Evolutionary conservation across 1,284 basidiomycete genomes (phyloP).

Genomic region (Sphaerobolus stellatus): DNA sequence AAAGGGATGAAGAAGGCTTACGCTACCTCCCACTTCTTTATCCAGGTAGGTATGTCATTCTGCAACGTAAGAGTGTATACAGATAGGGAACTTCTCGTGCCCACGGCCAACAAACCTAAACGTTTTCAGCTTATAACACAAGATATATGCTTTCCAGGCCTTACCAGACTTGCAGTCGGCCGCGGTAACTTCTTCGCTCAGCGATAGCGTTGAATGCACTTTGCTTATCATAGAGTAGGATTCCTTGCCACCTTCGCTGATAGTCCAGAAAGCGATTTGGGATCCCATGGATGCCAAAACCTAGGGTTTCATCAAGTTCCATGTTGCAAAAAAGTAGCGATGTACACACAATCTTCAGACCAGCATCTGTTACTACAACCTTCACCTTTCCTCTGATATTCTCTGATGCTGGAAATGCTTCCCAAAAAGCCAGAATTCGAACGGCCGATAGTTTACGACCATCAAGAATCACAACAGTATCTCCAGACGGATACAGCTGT

Average conservation of each 20-base stretch:
- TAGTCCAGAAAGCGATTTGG: constrained; percentile 69
- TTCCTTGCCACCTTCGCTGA: constrained; percentile 56
- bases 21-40: constrained; percentile 66
- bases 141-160: neutral
- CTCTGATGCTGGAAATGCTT: constrained; percentile 64
- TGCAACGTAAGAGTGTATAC: constrained; percentile 74
- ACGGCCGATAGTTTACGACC: constrained; percentile 58
- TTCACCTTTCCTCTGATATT: constrained; percentile 49
- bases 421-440: constrained; percentile 70
- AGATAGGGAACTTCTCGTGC: constrained; percentile 54
- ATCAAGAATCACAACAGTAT: constrained; percentile 67
- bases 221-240: constrained; percentile 53
- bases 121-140: constrained; percentile 8
- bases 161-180: constrained; percentile 72
- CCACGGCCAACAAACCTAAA: constrained; percentile 69
- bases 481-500: constrained; percentile 69
- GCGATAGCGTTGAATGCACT: constrained; percentile 73
- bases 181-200: constrained; percentile 56
- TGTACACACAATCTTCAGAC: constrained; percentile 70
- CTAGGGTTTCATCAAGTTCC: constrained; percentile 36
- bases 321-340: neutral
- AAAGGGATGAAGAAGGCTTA: constrained; percentile 34
- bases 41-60: constrained; percentile 79
- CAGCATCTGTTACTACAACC: constrained; percentile 65
- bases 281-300: constrained; percentile 67